Percentiles rank a stretch among this genome's conserved stretches.
Conservation (phyloP, 1,284 basidiomycete species). For the Ceratobasidium sp. region DNA sequence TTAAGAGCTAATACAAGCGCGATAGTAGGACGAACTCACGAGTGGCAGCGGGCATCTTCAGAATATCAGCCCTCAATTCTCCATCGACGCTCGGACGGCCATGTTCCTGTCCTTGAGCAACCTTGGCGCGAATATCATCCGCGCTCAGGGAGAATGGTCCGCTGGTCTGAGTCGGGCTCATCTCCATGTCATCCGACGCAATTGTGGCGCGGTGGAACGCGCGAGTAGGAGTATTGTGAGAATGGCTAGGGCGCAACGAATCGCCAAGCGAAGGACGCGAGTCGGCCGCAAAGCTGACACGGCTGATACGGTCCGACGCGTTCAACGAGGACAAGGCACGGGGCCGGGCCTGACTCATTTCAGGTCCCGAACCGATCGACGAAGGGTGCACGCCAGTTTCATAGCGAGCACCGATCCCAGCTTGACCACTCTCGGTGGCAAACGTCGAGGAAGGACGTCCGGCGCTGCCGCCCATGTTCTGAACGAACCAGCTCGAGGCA, state of each 20-base stretch:
- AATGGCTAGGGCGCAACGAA: conserved; percentile 37
- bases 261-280: conserved; percentile 48
- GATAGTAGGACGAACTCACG: conserved; percentile 35
- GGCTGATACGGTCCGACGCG: conserved; percentile 58
- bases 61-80: conserved; percentile 36
- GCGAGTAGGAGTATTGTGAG: conserved; percentile 55
- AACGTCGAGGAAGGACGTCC: conserved; percentile 59
- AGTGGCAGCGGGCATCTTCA: conserved; percentile 44
- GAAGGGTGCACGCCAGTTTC: conserved; percentile 30
- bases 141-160: conserved; percentile 71
- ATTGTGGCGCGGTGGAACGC: conserved; percentile 61
- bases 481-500: conserved; percentile 51
- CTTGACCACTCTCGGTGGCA: conserved; percentile 53
- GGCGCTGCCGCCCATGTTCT: conserved; percentile 34
- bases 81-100: conserved; percentile 43
- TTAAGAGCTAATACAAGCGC: conserved; percentile 45
- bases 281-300: conserved; percentile 78
- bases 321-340: conserved; percentile 57
- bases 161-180: conserved; percentile 72
- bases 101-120: conserved; percentile 44
- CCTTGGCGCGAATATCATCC: conserved; percentile 62
- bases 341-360: conserved; percentile 58
- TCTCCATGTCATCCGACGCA: conserved; percentile 47
- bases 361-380: conserved; percentile 46
- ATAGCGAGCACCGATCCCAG: conserved; percentile 54